Base-by-base conservation (phyloP, 148 eudicot species). In the Camellia granthamiana region DNA sequence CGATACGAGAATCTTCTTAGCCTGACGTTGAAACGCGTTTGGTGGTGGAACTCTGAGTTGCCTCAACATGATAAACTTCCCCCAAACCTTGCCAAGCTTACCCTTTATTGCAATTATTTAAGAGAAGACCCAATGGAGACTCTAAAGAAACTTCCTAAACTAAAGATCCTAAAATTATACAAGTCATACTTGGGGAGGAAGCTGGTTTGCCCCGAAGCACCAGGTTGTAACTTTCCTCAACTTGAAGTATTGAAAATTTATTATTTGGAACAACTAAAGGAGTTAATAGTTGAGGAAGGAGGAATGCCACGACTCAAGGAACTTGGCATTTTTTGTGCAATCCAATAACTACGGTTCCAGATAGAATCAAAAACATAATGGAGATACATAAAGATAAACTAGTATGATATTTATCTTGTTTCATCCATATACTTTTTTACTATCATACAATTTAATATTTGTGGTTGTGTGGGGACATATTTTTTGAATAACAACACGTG, bases 131-230 rank as follows among this genome's bases (percentile, higher is more conserved):
- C 77, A 7, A 54, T 74, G 30, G 77, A 74, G 63, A 23, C 46
- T 19, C 46, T 74, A n/a, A 23, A 23, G 30, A 74, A 74, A 6
- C n/a, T 74, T 30, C 63, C 77, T 11, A 74, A 74, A 38, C 16
- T 74, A 12, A 74, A 55, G 62, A 11, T 74, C 63, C 77, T 74
- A n/a, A 74, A 51, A 56, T 11, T 74, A 2, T 9, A 2, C 21
- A 4, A 61, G 4, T 61, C 76, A 9, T 72, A 72, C 60, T 3
- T 3, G 4, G 76, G 61, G 15, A 54, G 4, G 43, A 23, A 11
- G 43, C 52, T 72, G 42, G 59, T 72, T 2, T 61, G 65, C 65
- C 18, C 65, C 16, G 65, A 23, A 61, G 23, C 3, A 61, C 19
- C 65, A 16, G 5, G 13, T 1, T 2, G 0, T 61, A 4, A 61